These are phyloP conservation scores for Colletotrichum karsti DNA, from an alignment of 2,329 filamentous ascomycete species.

Conservation along the genomic window DNA sequence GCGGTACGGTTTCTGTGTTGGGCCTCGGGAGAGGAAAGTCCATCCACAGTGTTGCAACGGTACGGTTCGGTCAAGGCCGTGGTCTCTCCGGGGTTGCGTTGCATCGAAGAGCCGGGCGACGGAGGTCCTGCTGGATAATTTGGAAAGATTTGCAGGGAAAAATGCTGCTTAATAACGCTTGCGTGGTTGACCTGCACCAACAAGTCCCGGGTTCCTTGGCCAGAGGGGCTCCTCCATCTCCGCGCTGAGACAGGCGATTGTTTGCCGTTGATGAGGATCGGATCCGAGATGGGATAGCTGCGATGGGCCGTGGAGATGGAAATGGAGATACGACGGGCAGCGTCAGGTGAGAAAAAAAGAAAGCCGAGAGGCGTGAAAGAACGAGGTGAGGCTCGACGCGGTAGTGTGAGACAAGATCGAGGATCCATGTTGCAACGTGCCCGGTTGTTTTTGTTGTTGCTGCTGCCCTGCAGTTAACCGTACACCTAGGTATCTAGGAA, in stretches of 20 bases:
- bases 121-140: conserved; percentile 13
- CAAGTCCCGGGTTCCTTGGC: background rate
- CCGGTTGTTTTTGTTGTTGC: background rate
- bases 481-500: too few species aligned
- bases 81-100: conserved; percentile 19
- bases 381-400: background rate
- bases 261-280: conserved; percentile 14
- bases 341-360: background rate
- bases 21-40: conserved; percentile 1
- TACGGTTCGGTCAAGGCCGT: conserved; percentile 18
- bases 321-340: background rate
- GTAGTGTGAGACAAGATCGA: background rate
- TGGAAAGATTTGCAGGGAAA: conserved; percentile 20
- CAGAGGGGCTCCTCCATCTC: conserved; percentile 4
- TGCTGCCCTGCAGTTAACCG: too few species aligned
- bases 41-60: conserved; percentile 17
- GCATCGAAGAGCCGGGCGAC: conserved; percentile 22
- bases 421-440: background rate
- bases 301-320: background rate
- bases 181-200: conserved; percentile 16
- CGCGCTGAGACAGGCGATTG: conserved; percentile 21
- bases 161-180: conserved; percentile 7
- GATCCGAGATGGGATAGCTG: conserved; percentile 13
- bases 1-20: background rate
- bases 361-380: background rate